Evolutionary conservation across 2,329 filamentous ascomycete genomes (phyloP), one percentile per base, ranked within the genome.

Genomic region (Hansfordia pulvinata): DNA sequence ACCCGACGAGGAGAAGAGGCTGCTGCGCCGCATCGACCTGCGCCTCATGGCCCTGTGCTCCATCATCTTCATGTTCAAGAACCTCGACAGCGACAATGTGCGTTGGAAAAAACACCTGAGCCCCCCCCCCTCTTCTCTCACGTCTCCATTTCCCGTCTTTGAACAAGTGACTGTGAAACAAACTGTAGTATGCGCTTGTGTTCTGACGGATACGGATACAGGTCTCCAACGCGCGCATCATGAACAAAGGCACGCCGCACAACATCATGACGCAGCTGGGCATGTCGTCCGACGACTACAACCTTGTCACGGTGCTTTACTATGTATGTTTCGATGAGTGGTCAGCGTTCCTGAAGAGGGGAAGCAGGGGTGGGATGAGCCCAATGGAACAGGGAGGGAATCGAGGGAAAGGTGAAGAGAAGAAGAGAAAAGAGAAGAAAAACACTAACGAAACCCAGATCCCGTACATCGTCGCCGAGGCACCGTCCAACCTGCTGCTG

Each of bases 21-120:
- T 62, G 8, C 41, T 62, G 23, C 45, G 54, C 10, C 45, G 50
- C 8, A 50, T 60, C 13, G 56, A 61, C 33, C 53, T 46, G 52
- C 52, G 49, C 20, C 39, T 60, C 2, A 55, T 60, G 49, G 47
- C 52, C 1, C 34, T 58, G 16, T 54, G 52, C 25, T 53, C 52
- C 1, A 29, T 56, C 6, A 48, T 57, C 8, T 58, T 56, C 26
- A 38, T 57, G 29, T 48, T 57, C 27, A 58, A 58, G 29, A 53
- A 52, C 10, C 33, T 57, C 3, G 54, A 57, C 25, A 36, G 42
- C 6, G 43, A 50, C 28, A 58, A 57, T 35, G 47, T 44, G 12
- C 28, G 41, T 30, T 17, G 20, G 17, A 24, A 9, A 12, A 19
- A 7, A 14, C n/a, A 19, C n/a, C n/a, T n/a, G n/a, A n/a, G n/a